Evolutionary conservation across 192 early-diverging fungal species (phyloP).

Genomic region (Piromyces finnis): DNA sequence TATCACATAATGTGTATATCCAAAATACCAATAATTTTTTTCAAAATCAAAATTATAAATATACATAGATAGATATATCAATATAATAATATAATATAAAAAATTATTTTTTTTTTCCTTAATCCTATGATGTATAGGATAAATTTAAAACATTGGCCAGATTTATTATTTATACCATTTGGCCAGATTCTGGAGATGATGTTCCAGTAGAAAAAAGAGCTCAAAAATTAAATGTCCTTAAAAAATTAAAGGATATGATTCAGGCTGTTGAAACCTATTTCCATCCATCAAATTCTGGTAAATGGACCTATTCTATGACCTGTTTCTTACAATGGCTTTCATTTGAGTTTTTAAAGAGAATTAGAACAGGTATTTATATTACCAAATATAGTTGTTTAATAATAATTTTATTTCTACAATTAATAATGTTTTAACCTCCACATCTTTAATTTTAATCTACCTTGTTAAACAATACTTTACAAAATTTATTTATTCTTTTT

Average conservation of each 20-base stretch:
- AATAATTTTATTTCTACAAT: no score
- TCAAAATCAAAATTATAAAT: conserved; percentile 12
- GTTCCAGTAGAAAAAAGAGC: background rate
- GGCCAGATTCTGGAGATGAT: conserved; percentile 17
- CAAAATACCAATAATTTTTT: no score
- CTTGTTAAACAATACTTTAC: no score
- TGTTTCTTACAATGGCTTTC: conserved; percentile 48
- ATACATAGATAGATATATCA: conserved; percentile 9
- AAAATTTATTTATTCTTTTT: no score
- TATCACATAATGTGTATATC: no score
- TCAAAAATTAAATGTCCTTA: conserved; percentile 23
- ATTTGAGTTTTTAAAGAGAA: conserved; percentile 46
- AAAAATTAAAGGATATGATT: conserved; percentile 53
- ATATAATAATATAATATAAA: conserved; percentile 3
- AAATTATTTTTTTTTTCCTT: conserved; percentile 12
- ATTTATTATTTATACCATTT: conserved; percentile 67
- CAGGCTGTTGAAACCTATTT: conserved; percentile 74
- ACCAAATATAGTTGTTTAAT: conserved; percentile 18
- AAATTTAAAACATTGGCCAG: conserved; percentile 46
- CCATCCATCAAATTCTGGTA: conserved; percentile 82
- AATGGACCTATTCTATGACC: conserved; percentile 59
- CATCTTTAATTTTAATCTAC: no score
- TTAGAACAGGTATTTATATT: conserved; percentile 8
- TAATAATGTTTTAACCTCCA: no score
- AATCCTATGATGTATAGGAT: conserved; percentile 6